Conservation (phyloP, 176 grass and related monocot genomes). For the Paspalum notatum region DNA sequence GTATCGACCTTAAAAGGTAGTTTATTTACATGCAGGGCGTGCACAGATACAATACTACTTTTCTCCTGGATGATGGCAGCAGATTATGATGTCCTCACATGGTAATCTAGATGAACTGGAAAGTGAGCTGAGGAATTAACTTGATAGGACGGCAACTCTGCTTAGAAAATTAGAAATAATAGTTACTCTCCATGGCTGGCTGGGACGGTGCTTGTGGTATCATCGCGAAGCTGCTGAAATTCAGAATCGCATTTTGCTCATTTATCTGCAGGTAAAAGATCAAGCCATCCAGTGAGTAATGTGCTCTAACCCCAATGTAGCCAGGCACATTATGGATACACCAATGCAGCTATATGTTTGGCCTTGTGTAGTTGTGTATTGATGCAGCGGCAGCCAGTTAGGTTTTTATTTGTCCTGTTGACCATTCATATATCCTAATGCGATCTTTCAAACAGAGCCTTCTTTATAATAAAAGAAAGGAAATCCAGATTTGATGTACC, state of each 20-base stretch:
- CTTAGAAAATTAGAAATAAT: conserved; percentile 35
- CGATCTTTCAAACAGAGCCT: neutral
- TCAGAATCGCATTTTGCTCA: conserved; percentile 48
- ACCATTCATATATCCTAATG: neutral
- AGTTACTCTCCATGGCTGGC: conserved; percentile 16
- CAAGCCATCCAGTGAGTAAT: conserved; percentile 8
- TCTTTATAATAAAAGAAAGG: neutral
- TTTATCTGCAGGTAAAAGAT: conserved; percentile 43
- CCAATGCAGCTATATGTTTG: neutral
- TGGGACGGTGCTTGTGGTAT: conserved; percentile 39
- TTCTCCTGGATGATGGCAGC: neutral
- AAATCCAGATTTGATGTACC: conserved; percentile 36
- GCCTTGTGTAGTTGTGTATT: neutral
- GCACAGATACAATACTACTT: too few species aligned
- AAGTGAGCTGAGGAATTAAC: neutral
- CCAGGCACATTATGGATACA: too few species aligned
- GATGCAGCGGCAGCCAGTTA: neutral
- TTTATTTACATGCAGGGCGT: conserved; percentile 27
- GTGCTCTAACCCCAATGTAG: neutral
- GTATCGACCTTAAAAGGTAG: neutral
- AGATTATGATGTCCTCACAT: neutral
- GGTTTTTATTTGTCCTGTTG: neutral
- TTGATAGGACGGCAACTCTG: too few species aligned
- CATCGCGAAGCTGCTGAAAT: conserved; percentile 10
- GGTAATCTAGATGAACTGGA: conserved; percentile 17